Base-by-base conservation (phyloP, 2,329 filamentous ascomycete species). In the Calonectria fujianensis region DNA sequence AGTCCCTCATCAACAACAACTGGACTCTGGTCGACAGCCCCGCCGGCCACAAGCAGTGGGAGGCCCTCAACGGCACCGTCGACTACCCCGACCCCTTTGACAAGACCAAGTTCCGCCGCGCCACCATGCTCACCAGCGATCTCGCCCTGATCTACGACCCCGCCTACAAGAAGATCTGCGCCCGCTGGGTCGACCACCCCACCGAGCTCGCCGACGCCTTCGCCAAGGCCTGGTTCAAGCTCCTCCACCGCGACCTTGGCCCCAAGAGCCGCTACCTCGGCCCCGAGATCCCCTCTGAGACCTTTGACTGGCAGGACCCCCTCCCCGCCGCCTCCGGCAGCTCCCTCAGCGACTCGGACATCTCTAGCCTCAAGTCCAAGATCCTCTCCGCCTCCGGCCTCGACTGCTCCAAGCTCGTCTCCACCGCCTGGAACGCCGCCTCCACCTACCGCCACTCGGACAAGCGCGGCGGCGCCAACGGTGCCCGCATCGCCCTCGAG, bases 401-500 rank as follows among this genome's bases (percentile, higher is more conserved):
- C 6, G 88, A 89, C 72, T 85, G 89, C 7, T 87, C 88, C 72
- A 91, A 92, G 85, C 87, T 96, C 74, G 89, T 96, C 69, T 88
- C 89, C 13, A 89, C 90, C 13, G 93, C 93, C 31, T 95, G 92
- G 91, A 91, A 91, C 1, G 91, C 93, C 0, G 93, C 93, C 31
- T 93, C 93, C 3, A 93, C 92, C 37, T 95, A 93, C 91, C 93
- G 93, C 75, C 90, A 92, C 79, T 90, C 91, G 79, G 94, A 96
- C 88, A 96, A 96, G 91, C 94, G 94, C 78, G 94, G 94, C 79
- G 94, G 94, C 82, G 94, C 94, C 85, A 96, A 96, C 81, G 94
- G 94, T 80, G 94, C 91, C 18, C 94, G 94, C 80, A 94, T 96
- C 80, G 92, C 93, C 41, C 93, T 96, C 14, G 87, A 89, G 75